These are phyloP conservation scores for Gracilaria domingensis DNA, from an alignment of 23 red algal species.

Conservation along the genomic window DNA sequence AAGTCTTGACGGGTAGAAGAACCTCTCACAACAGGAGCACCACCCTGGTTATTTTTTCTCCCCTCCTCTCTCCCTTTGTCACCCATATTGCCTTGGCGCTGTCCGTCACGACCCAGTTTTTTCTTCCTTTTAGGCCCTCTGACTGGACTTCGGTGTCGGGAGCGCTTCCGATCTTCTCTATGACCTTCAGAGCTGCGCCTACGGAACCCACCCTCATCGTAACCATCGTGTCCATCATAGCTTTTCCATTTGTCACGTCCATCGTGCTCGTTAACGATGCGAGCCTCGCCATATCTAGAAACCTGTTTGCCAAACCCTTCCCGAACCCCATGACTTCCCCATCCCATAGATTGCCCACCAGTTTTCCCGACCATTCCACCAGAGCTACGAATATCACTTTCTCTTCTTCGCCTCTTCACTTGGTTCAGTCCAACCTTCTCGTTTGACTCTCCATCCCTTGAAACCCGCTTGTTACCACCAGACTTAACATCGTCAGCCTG, in stretches of 20 bases:
- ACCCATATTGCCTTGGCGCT: neutral
- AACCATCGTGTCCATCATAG: neutral
- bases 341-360: neutral
- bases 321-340: neutral
- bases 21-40: conserved; percentile 3
- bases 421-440: neutral
- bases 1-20: conserved; percentile 18
- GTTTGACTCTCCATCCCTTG: neutral
- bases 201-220: neutral
- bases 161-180: conserved; percentile 19
- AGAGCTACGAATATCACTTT: neutral
- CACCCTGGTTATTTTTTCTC: neutral
- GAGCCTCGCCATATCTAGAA: neutral
- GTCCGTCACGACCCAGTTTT: neutral
- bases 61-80: conserved; percentile 11
- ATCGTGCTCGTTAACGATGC: neutral
- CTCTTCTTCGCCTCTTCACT: neutral
- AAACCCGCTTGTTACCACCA: neutral
- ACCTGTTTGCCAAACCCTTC: neutral
- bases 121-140: neutral
- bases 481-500: neutral
- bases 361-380: neutral
- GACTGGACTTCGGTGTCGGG: neutral
- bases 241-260: neutral
- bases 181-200: neutral